Percentiles rank a stretch among this genome's conserved stretches.
phyloP scores from a whole-genome alignment of 2,329 filamentous ascomycete species.

The Teratosphaeria destructans region DNA sequence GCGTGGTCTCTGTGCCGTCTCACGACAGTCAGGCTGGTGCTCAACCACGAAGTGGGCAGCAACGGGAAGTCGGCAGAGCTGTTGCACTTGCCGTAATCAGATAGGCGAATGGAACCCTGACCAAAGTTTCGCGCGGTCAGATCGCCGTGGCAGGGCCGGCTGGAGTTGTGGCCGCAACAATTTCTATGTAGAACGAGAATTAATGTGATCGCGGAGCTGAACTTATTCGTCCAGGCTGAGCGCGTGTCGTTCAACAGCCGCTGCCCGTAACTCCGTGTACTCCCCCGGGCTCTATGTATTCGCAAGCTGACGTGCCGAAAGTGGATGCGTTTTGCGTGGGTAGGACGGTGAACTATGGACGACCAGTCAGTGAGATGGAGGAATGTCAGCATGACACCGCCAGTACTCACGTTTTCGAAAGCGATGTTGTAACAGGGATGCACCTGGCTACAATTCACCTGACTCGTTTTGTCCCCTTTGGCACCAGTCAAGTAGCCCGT shows the following conservation, averaged over 20 bases:
- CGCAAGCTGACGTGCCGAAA: slow-evolving; percentile 27
- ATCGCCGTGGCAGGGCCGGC: background rate
- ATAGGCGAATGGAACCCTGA: background rate
- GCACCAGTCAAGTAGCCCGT: slow-evolving; percentile 32
- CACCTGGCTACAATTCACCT: slow-evolving; percentile 38
- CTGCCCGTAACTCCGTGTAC: slow-evolving; percentile 23
- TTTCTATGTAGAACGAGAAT: background rate
- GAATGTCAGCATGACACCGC: background rate
- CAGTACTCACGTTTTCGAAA: background rate
- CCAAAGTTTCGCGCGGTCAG: background rate
- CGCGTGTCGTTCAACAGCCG: background rate
- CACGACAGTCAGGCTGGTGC: background rate
- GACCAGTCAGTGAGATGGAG: slow-evolving; percentile 24
- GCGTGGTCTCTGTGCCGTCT: background rate
- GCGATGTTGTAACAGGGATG: slow-evolving; percentile 43
- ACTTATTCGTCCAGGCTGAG: background rate
- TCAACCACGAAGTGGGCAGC: background rate
- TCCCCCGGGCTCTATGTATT: slow-evolving; percentile 28
- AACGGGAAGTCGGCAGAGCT: background rate
- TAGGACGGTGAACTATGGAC: background rate
- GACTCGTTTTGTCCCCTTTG: slow-evolving; percentile 25
- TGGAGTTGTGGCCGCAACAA: background rate
- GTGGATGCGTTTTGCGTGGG: slow-evolving; percentile 22
- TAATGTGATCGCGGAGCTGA: background rate
- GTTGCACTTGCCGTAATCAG: background rate